Conservation (phyloP, 768 basidiomycete genomes). For the Lactifluus volemus region DNA sequence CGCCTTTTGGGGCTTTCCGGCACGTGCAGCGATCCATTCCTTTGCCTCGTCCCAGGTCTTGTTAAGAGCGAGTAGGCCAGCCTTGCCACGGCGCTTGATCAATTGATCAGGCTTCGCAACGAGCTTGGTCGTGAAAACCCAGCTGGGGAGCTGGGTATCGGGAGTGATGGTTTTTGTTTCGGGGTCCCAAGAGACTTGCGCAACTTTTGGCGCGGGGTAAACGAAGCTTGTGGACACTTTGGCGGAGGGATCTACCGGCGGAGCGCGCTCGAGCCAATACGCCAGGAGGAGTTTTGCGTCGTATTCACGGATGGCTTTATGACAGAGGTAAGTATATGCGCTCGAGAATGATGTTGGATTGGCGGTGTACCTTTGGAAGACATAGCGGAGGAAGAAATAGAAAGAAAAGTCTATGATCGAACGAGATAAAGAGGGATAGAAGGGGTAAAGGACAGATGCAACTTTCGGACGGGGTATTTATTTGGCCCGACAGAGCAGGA, state of each 20-base stretch:
- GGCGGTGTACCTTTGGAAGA: conserved; percentile 18
- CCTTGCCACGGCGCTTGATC: conserved; percentile 99
- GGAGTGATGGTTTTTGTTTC: conserved; percentile 52
- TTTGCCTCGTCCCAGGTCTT: conserved; percentile 85
- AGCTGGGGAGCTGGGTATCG: conserved; percentile 56
- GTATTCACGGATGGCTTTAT: conserved; percentile 85
- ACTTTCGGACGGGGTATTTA: conserved; percentile 14
- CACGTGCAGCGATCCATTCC: conserved; percentile 78
- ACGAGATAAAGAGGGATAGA: neutral
- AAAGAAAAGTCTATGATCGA: conserved; percentile 1
- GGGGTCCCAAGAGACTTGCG: conserved; percentile 82
- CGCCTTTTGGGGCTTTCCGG: conserved; percentile 90
- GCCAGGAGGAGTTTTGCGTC: conserved; percentile 97
- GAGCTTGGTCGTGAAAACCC: conserved; percentile 81
- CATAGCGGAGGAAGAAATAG: conserved; percentile 1
- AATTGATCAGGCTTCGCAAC: conserved; percentile 97
- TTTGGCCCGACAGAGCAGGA: neutral
- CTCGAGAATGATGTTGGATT: neutral
- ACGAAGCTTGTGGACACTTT: conserved; percentile 46
- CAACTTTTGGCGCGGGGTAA: conserved; percentile 65
- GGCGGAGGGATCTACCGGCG: conserved; percentile 60
- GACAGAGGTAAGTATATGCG: conserved; percentile 9
- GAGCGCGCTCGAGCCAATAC: conserved; percentile 93
- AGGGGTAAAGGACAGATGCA: neutral
- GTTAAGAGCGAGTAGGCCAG: conserved; percentile 90